Percentiles rank a stretch among this genome's conserved stretches.
Evolutionary conservation across 805 yeast species (phyloP).

Genomic region (Tetrapisispora fleetii): DNA sequence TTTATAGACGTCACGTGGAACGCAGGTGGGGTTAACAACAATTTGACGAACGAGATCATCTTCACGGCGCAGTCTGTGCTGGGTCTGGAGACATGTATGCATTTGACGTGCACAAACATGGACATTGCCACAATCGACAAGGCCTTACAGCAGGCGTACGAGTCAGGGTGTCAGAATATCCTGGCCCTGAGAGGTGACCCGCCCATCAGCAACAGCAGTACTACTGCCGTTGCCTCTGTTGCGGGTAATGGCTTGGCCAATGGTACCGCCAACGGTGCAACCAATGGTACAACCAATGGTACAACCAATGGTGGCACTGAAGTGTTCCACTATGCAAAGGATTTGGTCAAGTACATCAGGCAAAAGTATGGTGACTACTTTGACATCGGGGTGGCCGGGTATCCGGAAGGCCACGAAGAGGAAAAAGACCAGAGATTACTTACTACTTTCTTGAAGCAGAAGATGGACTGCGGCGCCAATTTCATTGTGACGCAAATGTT

Average conservation of each 20-base stretch:
- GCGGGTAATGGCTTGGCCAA: neutral
- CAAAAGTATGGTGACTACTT: conserved; percentile 76
- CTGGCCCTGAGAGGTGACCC: conserved; percentile 95
- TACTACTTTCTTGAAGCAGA: conserved; percentile 62
- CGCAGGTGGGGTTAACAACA: conserved; percentile 73
- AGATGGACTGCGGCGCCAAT: conserved; percentile 89
- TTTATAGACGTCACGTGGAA: conserved; percentile 97
- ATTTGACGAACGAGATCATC: conserved; percentile 71
- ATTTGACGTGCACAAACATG: conserved; percentile 95
- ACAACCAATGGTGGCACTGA: conserved; percentile 29
- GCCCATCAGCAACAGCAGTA: conserved; percentile 46
- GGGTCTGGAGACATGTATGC: conserved; percentile 96
- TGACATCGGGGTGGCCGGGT: conserved; percentile 93
- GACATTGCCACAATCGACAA: conserved; percentile 66
- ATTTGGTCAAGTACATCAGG: conserved; percentile 69
- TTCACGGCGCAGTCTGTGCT: conserved; percentile 81
- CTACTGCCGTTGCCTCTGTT: too few species aligned
- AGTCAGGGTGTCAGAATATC: conserved; percentile 91
- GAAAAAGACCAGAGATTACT: conserved; percentile 42
- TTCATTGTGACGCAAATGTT: conserved; percentile 96
- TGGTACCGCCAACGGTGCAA: conserved; percentile 7
- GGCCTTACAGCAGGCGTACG: conserved; percentile 76
- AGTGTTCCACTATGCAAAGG: conserved; percentile 81
- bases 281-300: neutral
- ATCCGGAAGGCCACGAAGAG: conserved; percentile 97